Percentiles rank a stretch among this genome's conserved stretches.
Evolutionary conservation across 768 basidiomycete genomes (phyloP).

Genomic region (Chalciporus chontae): DNA sequence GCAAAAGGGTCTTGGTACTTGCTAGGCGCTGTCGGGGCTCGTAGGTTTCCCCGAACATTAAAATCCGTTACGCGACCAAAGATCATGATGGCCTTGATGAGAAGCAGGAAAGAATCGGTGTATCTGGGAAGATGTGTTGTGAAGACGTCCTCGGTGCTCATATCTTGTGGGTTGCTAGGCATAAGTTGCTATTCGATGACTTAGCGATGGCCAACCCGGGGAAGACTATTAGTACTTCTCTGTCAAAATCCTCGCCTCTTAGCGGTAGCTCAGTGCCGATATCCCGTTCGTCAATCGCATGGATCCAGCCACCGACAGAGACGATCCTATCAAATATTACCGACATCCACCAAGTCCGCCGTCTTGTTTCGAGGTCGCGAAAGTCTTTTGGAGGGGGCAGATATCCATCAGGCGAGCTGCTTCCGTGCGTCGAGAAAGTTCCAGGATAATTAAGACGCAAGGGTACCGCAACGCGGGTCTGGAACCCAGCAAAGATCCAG

Average conservation of each 20-base stretch:
- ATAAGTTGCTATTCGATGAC: constrained; percentile 45
- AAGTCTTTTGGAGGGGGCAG: constrained; percentile 74
- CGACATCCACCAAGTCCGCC: constrained; percentile 91
- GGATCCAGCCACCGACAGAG: constrained; percentile 82
- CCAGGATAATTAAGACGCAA: constrained; percentile 84
- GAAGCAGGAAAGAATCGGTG: constrained; percentile 77
- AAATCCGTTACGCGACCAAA: constrained; percentile 85
- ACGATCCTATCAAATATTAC: constrained; percentile 82
- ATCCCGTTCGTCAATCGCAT: constrained; percentile 80
- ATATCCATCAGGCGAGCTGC: constrained; percentile 72
- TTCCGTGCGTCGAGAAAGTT: constrained; percentile 68
- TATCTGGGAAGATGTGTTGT: constrained; percentile 70
- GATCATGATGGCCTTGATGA: constrained; percentile 81
- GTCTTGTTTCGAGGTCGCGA: constrained; percentile 71
- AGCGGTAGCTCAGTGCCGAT: constrained; percentile 82
- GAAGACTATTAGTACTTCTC: constrained; percentile 46
- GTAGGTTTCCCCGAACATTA: constrained; percentile 72
- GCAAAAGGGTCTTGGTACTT: constrained; percentile 73
- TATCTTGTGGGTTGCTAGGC: constrained; percentile 73
- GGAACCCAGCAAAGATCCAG: constrained; percentile 87
- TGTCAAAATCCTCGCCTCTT: constrained; percentile 71
- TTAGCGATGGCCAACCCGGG: constrained; percentile 12
- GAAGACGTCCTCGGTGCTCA: constrained; percentile 62
- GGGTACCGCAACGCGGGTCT: constrained; percentile 77
- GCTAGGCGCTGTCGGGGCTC: constrained; percentile 60